Evolutionary conservation across 164 flowering plant genomes (phyloP), one percentile per base, ranked within the genome.

Genomic region (Stephania japonica): DNA sequence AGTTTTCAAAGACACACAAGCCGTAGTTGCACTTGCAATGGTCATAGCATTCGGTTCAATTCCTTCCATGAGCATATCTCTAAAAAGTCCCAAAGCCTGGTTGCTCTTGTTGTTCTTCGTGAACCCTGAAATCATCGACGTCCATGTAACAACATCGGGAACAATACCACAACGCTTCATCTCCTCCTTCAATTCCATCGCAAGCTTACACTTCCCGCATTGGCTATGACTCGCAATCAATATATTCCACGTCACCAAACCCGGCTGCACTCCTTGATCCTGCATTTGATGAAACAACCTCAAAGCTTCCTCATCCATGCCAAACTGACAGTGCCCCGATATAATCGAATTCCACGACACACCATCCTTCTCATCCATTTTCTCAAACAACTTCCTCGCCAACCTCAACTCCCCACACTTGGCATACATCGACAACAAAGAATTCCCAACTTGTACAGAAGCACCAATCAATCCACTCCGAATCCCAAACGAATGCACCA

Each of bases 121-220:
- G 42, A 67, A 78, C 42, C 83, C 83, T 6, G 83, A 81, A 67
- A 81, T 78, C 79, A 81, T 75, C 4, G 71, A 62, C 26, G 83
- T 81, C 83, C 83, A 81, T 18, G 83, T 78, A 74, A 75, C 75
- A 9, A 81, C 83, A 73, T 81, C 79, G 38, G 83, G 75, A 43
- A 43, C 12, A 65, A 75, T 63, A 23, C 83, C 79, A 16, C 53
- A 59, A 44, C 16, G 69, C 53, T 73, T 64, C 83, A 78, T 78
- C 68, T 73, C 74, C 71, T 81, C 62, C 83, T 78, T 75, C 32
- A 81, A 65, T 25, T 78, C 79, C 67, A 81, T 38, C 12, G 83
- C 83, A 5, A 71, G 69, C 71, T 76, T 75, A 47, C 83, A 78
- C 2, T 75, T 76, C n/a, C 83, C 77, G 2, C 65, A 70, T 68